Evolutionary conservation across 345 rosid genomes (phyloP).

Genomic region (Citrus unshiu): DNA sequence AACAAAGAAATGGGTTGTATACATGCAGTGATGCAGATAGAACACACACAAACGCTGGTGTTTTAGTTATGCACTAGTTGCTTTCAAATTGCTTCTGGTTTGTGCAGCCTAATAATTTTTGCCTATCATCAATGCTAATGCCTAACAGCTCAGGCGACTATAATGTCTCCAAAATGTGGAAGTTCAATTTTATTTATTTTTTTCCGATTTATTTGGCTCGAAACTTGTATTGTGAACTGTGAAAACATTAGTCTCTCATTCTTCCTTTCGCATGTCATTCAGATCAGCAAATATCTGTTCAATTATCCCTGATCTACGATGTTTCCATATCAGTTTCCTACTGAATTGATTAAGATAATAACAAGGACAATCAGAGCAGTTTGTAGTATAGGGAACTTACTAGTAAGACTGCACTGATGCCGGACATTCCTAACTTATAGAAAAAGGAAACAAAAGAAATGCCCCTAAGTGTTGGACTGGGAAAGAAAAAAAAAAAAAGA

Average conservation of each 20-base stretch:
- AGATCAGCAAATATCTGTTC: not conserved
- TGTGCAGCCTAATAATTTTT: not conserved
- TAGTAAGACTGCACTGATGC: conserved; percentile 42
- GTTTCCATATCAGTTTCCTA: not conserved
- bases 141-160: not conserved
- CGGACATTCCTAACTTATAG: conserved; percentile 56
- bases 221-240: not conserved
- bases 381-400: conserved; percentile 20
- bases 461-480: conserved; percentile 45
- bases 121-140: not conserved
- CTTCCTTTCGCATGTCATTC: not conserved
- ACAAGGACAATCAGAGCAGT: not conserved
- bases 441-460: conserved; percentile 50
- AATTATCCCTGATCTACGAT: not conserved
- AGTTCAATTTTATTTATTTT: not conserved
- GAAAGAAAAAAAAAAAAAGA: conserved; percentile 23
- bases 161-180: not conserved
- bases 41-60: not conserved
- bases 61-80: not conserved
- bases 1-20: not conserved
- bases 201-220: not conserved
- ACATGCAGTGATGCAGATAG: not conserved
- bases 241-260: not conserved
- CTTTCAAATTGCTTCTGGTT: not conserved
- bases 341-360: not conserved